phyloP scores from a whole-genome alignment of 768 basidiomycete species.

The Pisolithus sp. region DNA sequence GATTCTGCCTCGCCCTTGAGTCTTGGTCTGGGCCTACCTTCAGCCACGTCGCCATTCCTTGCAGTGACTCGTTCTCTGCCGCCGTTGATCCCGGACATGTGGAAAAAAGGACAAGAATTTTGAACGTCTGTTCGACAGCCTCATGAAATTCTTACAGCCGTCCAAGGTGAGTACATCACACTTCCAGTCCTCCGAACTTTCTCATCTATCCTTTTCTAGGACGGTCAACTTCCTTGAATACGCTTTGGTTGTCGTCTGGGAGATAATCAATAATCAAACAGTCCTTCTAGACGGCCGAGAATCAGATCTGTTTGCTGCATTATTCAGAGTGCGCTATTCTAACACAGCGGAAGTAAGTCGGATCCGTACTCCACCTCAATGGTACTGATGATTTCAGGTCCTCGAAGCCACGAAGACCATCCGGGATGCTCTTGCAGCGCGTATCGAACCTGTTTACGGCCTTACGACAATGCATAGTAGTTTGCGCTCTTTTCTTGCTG shows the following conservation, averaged over 20 bases:
- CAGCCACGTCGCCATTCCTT: conserved; percentile 54
- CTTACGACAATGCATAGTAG: conserved; percentile 76
- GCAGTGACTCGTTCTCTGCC: conserved; percentile 32
- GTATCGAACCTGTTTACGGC: conserved; percentile 79
- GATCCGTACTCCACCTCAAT: not conserved
- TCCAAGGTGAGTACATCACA: conserved; percentile 43
- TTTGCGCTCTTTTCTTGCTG: conserved; percentile 56
- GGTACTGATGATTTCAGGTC: conserved; percentile 40
- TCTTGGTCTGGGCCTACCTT: conserved; percentile 43
- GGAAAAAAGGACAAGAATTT: conserved; percentile 70
- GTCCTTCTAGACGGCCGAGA: conserved; percentile 74
- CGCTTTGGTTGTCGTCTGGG: conserved; percentile 77
- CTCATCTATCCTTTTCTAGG: conserved; percentile 32
- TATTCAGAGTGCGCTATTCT: conserved; percentile 69
- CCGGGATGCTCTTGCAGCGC: conserved; percentile 64
- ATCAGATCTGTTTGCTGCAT: conserved; percentile 62
- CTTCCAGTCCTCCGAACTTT: not conserved
- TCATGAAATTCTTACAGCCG: conserved; percentile 59
- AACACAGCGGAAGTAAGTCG: conserved; percentile 59
- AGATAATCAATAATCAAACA: conserved; percentile 71
- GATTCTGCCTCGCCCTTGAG: conserved; percentile 46
- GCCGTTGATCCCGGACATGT: conserved; percentile 51
- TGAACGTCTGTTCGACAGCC: conserved; percentile 58
- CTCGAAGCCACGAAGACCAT: conserved; percentile 79
- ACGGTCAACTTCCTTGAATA: conserved; percentile 64